Percentiles rank a stretch among this genome's conserved stretches.
These are phyloP conservation scores for Stagonosporopsis chrysanthemi DNA, from an alignment of 2,329 filamentous ascomycete genomes.

Conservation along the genomic window DNA sequence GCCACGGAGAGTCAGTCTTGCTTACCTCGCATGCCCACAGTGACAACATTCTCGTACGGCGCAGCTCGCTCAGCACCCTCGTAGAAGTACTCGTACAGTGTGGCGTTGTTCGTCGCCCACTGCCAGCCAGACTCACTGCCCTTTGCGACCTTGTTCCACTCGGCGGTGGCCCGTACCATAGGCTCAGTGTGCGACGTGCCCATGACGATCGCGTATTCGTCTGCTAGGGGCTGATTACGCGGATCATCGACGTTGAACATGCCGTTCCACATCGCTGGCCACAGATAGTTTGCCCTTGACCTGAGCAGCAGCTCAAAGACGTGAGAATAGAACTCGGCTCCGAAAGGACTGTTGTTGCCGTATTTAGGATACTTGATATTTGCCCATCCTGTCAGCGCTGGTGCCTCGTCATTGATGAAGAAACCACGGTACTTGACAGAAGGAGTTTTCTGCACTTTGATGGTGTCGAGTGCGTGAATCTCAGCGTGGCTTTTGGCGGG, in stretches of 20 bases:
- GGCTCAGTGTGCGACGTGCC: constrained; percentile 78
- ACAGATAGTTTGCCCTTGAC: constrained; percentile 75
- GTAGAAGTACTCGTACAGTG: constrained; percentile 72
- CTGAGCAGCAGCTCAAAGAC: constrained; percentile 76
- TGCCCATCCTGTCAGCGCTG: constrained; percentile 72
- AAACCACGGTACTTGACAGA: constrained; percentile 73
- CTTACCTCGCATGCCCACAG: constrained; percentile 70
- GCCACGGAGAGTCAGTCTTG: not conserved
- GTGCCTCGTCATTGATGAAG: constrained; percentile 76
- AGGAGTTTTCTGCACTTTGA: constrained; percentile 66
- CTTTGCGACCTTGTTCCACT: constrained; percentile 57
- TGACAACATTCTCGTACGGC: constrained; percentile 72
- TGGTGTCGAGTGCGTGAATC: constrained; percentile 63
- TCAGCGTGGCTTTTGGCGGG: constrained; percentile 59
- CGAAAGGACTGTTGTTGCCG: constrained; percentile 54
- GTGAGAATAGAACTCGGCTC: constrained; percentile 70
- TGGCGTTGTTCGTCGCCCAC: constrained; percentile 73
- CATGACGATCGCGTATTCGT: constrained; percentile 77
- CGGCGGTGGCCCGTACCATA: constrained; percentile 66
- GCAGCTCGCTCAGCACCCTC: constrained; percentile 71
- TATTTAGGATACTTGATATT: constrained; percentile 60
- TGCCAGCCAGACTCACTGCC: constrained; percentile 65
- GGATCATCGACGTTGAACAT: constrained; percentile 78
- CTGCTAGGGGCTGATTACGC: constrained; percentile 71
- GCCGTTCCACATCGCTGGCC: constrained; percentile 74